Conservation (phyloP, 192 early-diverging fungal genomes). For the Spizellomyces punctatus region DNA sequence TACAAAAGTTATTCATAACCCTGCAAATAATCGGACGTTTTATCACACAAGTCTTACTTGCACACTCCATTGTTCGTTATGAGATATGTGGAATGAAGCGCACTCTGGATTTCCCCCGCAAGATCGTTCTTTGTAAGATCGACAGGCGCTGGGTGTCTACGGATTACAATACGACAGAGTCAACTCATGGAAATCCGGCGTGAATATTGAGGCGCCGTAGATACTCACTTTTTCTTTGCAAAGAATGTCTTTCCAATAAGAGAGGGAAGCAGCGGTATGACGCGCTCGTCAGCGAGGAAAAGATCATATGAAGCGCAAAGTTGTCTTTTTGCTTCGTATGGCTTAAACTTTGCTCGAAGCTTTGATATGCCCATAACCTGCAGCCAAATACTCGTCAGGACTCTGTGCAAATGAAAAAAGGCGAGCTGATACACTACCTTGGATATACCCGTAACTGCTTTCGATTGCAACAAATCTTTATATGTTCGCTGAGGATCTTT, state of each 20-base stretch:
- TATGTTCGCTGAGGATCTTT: constrained; percentile 82
- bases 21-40: too few species aligned
- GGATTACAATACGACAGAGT: neutral
- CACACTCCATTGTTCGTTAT: constrained; percentile 61
- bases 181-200: neutral
- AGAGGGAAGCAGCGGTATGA: constrained; percentile 74
- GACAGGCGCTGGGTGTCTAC: constrained; percentile 73
- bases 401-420: neutral
- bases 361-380: constrained; percentile 74
- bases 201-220: neutral
- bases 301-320: constrained; percentile 77
- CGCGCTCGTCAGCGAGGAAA: constrained; percentile 86
- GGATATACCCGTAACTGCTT: constrained; percentile 63
- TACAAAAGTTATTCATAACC: neutral
- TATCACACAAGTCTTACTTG: constrained; percentile 48
- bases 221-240: constrained; percentile 73
- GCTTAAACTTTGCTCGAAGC: constrained; percentile 76
- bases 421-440: constrained; percentile 47
- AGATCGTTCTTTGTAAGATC: constrained; percentile 64
- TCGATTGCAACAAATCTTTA: constrained; percentile 69
- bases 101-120: constrained; percentile 61
- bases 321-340: constrained; percentile 78
- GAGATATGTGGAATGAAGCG: constrained; percentile 66
- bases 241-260: constrained; percentile 85
- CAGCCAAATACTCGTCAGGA: constrained; percentile 42